phyloP scores from a whole-genome alignment of 2,329 filamentous ascomycete genomes.

The Cladosporium sp. region DNA sequence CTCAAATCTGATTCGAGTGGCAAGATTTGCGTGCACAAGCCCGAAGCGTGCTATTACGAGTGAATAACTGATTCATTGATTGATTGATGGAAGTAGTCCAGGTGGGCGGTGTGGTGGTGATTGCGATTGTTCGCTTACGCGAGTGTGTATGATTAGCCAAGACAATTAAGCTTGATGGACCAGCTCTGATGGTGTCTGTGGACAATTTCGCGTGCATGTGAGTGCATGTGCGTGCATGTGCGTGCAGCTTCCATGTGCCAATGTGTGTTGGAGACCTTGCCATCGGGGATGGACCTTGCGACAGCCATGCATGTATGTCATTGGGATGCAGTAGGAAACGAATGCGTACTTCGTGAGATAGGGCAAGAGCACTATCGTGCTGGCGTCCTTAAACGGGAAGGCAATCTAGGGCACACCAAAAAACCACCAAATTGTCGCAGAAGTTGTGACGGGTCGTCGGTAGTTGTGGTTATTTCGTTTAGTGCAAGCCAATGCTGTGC shows the following conservation, averaged over 20 bases:
- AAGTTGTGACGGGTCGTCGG: background rate
- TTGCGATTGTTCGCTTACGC: background rate
- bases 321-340: background rate
- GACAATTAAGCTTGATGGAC: background rate
- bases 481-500: background rate
- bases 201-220: background rate
- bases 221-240: background rate
- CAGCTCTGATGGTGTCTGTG: background rate
- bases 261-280: background rate
- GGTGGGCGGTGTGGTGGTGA: background rate
- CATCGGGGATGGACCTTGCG: background rate
- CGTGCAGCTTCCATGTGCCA: background rate
- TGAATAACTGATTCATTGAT: constrained; percentile 21
- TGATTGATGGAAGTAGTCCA: background rate
- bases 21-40: constrained; percentile 48
- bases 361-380: background rate
- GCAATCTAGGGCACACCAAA: background rate
- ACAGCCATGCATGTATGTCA: background rate
- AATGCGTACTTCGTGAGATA: background rate
- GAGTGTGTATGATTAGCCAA: constrained; percentile 1
- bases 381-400: background rate
- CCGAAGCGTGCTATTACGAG: constrained; percentile 48
- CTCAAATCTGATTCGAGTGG: constrained; percentile 43
- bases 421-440: background rate
- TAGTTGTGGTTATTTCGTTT: background rate